These are phyloP conservation scores for Torulaspora delbrueckii DNA, from an alignment of 805 yeast species.

Conservation along the genomic window DNA sequence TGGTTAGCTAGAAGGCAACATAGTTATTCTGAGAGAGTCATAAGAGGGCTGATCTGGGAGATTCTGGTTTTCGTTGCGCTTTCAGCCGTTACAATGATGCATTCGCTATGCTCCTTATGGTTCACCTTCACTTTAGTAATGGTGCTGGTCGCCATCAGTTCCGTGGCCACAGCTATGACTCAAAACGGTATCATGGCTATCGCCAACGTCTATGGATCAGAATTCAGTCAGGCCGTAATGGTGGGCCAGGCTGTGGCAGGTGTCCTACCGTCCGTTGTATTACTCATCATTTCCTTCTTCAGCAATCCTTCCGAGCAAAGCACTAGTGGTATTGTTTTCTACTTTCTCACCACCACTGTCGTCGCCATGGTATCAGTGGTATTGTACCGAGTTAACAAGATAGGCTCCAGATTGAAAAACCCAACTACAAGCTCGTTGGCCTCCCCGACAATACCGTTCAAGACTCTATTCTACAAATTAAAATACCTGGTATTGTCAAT, in stretches of 20 bases:
- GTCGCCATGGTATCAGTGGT: conserved; percentile 26
- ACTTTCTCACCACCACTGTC: conserved; percentile 36
- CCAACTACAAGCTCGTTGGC: neutral
- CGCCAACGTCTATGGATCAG: conserved; percentile 68
- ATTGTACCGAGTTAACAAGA: conserved; percentile 24
- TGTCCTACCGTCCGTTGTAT: conserved; percentile 68
- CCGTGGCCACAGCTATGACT: conserved; percentile 73
- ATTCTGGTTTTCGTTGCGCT: conserved; percentile 52
- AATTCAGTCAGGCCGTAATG: conserved; percentile 83
- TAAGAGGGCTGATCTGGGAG: conserved; percentile 56
- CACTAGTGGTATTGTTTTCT: conserved; percentile 29
- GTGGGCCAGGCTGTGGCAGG: conserved; percentile 96
- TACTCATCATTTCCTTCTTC: conserved; percentile 51
- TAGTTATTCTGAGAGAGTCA: conserved; percentile 51
- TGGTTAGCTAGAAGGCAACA: conserved; percentile 62
- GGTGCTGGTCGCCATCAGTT: conserved; percentile 56
- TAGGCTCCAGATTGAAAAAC: conserved; percentile 17
- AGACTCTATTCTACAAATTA: conserved; percentile 55
- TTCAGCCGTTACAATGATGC: conserved; percentile 36
- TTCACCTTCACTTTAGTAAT: conserved; percentile 47
- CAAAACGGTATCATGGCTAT: conserved; percentile 91
- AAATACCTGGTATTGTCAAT: conserved; percentile 63
- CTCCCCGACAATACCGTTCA: conserved; percentile 46
- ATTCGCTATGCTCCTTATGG: conserved; percentile 19
- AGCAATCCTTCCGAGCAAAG: conserved; percentile 31